Conservation (phyloP, 192 early-diverging fungal species). For the Lobosporangium transversale region DNA sequence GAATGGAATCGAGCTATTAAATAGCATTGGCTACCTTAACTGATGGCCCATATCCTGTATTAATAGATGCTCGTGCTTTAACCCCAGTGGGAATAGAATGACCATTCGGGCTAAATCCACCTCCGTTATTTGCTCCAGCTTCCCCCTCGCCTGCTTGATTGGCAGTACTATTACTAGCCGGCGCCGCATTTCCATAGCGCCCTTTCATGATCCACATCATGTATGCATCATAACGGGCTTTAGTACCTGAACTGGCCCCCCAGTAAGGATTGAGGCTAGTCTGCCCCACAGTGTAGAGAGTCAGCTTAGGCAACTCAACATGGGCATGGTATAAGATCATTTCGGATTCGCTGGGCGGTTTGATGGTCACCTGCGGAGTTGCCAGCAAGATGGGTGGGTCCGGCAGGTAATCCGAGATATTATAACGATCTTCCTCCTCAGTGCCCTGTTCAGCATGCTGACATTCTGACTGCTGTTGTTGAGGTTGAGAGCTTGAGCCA, state of each 20-base stretch:
- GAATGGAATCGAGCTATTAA: no score
- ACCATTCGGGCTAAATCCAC: no score
- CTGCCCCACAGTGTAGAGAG: conserved; percentile 41
- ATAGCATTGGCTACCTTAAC: no score
- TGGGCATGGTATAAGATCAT: conserved; percentile 39
- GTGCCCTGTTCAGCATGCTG: background rate
- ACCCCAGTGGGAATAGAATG: no score
- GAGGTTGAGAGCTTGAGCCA: background rate
- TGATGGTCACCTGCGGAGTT: conserved; percentile 27
- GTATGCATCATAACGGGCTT: conserved; percentile 40
- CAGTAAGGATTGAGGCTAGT: conserved; percentile 42
- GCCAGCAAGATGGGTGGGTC: conserved; percentile 42
- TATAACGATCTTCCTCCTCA: background rate
- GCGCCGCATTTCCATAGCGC: conserved; percentile 26
- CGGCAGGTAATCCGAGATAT: conserved; percentile 14
- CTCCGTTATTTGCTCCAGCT: no score
- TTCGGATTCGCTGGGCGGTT: conserved; percentile 33
- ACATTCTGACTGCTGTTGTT: background rate
- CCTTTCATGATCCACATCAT: conserved; percentile 42
- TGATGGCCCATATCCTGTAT: no score
- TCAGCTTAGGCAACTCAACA: conserved; percentile 47
- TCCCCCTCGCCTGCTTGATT: no score
- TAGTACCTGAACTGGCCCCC: conserved; percentile 31
- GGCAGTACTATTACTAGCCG: background rate
- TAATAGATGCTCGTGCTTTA: no score